Evolutionary conservation across 345 rosid genomes (phyloP).

Genomic region (Salix brachista): DNA sequence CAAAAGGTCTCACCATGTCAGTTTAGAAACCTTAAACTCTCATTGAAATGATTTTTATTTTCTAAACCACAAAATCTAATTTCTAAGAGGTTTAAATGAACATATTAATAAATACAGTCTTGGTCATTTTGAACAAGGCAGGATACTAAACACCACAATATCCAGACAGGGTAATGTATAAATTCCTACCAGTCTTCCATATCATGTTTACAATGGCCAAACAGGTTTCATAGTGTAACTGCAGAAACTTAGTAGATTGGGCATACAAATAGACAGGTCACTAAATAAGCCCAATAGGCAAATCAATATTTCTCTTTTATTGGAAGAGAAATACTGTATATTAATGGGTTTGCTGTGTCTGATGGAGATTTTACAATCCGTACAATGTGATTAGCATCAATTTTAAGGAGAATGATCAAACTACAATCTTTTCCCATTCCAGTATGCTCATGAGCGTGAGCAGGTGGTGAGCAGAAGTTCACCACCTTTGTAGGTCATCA

Average conservation of each 20-base stretch:
- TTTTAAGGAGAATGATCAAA: background rate
- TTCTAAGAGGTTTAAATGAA: background rate
- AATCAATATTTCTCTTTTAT: background rate
- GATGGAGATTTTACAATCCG: background rate
- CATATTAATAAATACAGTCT: background rate
- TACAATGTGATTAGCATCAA: background rate
- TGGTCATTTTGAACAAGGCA: background rate
- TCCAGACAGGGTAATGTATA: background rate
- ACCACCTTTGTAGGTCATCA: slow-evolving; percentile 13
- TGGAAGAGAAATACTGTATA: background rate
- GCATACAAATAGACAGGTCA: background rate
- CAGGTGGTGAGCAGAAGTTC: slow-evolving; percentile 17
- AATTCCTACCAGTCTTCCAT: background rate
- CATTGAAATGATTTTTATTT: background rate
- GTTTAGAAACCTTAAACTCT: background rate
- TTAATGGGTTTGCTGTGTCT: background rate
- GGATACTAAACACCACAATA: background rate
- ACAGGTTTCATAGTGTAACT: background rate
- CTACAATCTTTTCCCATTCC: slow-evolving; percentile 7
- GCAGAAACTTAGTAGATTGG: background rate
- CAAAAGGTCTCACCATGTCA: slow-evolving; percentile 6
- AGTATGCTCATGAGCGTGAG: slow-evolving; percentile 8
- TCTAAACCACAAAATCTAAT: no score
- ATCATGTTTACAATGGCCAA: background rate
- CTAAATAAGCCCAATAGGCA: background rate